These are phyloP conservation scores for Ogataea salicorniae DNA, from an alignment of 805 yeast species.

Conservation along the genomic window DNA sequence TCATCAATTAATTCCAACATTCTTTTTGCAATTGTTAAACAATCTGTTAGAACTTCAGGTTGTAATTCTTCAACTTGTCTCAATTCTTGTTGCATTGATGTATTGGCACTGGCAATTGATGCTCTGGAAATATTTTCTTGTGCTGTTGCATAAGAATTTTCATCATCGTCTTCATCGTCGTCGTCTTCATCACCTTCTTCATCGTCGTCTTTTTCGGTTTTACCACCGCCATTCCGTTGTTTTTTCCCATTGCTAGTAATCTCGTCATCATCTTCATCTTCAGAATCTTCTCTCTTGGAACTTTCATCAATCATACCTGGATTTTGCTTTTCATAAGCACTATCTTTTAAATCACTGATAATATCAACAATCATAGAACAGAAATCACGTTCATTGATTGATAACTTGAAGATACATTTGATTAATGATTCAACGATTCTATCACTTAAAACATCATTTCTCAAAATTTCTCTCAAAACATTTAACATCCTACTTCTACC, in stretches of 20 bases:
- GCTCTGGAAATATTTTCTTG: conserved; percentile 29
- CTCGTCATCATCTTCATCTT: conserved; percentile 25
- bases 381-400: conserved; percentile 80
- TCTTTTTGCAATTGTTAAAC: conserved; percentile 63
- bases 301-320: conserved; percentile 22
- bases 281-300: conserved; percentile 19
- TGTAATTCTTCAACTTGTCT: conserved; percentile 38
- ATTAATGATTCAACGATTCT: conserved; percentile 50
- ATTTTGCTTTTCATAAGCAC: conserved; percentile 34
- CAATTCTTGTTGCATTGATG: conserved; percentile 28
- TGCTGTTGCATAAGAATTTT: conserved; percentile 24
- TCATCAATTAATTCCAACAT: conserved; percentile 64
- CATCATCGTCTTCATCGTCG: conserved; percentile 18
- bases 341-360: conserved; percentile 77
- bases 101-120: conserved; percentile 27
- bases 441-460: conserved; percentile 53
- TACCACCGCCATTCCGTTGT: conserved; percentile 17
- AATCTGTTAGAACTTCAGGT: conserved; percentile 48
- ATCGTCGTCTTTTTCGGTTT: conserved; percentile 14
- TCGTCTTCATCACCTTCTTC: conserved; percentile 20
- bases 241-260: conserved; percentile 10
- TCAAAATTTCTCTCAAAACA: conserved; percentile 52
- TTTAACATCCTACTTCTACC: conserved; percentile 76
- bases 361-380: conserved; percentile 80
- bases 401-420: conserved; percentile 60